phyloP scores from a whole-genome alignment of 2,329 filamentous ascomycete species.

The Phaeophleospora eucalypticola region DNA sequence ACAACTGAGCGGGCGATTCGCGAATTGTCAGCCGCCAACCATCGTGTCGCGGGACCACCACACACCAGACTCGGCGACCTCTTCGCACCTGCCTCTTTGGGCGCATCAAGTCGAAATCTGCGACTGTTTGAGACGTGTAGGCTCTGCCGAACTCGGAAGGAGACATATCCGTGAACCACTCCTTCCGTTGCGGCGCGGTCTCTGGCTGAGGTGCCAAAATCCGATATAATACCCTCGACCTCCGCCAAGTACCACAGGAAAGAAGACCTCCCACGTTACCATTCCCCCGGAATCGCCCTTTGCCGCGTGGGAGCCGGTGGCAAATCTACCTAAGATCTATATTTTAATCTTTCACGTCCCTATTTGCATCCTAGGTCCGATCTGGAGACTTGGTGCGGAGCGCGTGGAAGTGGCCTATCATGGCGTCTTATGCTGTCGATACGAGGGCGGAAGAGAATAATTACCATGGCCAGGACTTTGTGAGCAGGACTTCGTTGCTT shows the following conservation, averaged over 20 bases:
- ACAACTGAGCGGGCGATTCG: no score
- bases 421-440: no score
- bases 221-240: no score
- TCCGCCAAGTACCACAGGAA: no score
- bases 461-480: background rate
- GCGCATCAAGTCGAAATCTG: no score
- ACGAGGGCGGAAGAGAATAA: no score
- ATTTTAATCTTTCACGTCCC: background rate
- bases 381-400: background rate
- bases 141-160: background rate
- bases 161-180: background rate
- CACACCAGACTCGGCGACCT: no score
- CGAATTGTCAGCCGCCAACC: no score
- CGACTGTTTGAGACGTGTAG: no score
- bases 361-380: background rate
- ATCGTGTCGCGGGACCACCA: no score
- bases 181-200: background rate
- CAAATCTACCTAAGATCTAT: background rate
- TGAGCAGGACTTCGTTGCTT: constrained; percentile 37
- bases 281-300: background rate
- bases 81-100: background rate
- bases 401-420: no score
- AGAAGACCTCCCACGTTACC: background rate
- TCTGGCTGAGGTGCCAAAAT: background rate
- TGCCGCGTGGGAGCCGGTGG: background rate